phyloP scores from a whole-genome alignment of 2,329 filamentous ascomycete genomes.

The Fusarium continuum region DNA sequence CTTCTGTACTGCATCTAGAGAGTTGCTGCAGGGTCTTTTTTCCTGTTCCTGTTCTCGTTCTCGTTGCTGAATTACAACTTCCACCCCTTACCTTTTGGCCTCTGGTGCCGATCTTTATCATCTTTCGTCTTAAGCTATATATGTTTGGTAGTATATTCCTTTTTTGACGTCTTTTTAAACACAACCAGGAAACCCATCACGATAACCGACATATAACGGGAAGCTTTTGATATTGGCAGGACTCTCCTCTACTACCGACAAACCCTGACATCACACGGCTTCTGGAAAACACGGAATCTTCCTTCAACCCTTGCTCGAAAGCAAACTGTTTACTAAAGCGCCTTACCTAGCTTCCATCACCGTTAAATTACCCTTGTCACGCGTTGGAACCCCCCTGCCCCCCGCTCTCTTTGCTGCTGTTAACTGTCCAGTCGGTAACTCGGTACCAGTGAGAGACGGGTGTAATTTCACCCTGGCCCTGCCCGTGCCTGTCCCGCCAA shows the following conservation, averaged over 20 bases:
- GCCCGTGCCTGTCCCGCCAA: conserved; percentile 36
- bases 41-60: conserved; percentile 4
- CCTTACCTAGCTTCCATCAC: conserved; percentile 9
- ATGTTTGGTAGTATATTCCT: background rate
- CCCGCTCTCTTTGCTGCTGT: background rate
- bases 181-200: background rate
- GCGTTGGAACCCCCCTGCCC: conserved; percentile 9
- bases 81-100: conserved; percentile 9
- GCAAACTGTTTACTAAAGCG: conserved; percentile 1
- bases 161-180: conserved; percentile 1
- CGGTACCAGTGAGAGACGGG: conserved; percentile 24
- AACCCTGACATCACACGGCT: conserved; percentile 15
- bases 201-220: background rate
- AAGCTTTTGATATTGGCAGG: background rate
- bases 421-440: conserved; percentile 15
- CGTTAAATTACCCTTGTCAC: conserved; percentile 24
- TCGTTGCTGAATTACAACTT: background rate
- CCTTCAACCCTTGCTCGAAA: conserved; percentile 16
- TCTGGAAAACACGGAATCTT: conserved; percentile 25
- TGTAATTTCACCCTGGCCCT: conserved; percentile 43
- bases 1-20: background rate
- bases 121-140: conserved; percentile 8
- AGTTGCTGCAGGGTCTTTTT: conserved; percentile 7
- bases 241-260: background rate
- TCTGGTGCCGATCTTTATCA: conserved; percentile 16